phyloP scores from a whole-genome alignment of 306 rosid species.

The Trifolium repens region DNA sequence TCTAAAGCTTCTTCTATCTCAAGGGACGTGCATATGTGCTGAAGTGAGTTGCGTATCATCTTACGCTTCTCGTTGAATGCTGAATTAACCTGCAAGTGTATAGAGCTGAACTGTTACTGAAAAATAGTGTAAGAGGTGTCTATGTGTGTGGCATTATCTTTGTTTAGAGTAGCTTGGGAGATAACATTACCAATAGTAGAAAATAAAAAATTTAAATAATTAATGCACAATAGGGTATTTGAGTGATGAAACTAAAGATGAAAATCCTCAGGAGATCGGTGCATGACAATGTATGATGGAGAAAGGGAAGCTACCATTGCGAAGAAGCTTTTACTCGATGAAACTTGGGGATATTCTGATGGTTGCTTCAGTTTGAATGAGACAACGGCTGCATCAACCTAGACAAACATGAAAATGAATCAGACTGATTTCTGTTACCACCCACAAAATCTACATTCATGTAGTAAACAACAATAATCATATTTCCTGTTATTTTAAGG shows the following conservation, averaged over 20 bases:
- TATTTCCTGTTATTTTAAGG: not conserved
- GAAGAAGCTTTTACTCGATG: conserved; percentile 86
- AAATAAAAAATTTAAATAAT: not conserved
- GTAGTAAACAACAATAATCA: not conserved
- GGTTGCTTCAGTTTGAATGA: conserved; percentile 80
- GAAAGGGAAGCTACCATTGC: conserved; percentile 61
- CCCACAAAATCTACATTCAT: conserved; percentile 13
- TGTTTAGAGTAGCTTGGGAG: conserved; percentile 15
- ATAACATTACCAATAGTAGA: conserved; percentile 2
- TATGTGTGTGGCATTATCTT: conserved; percentile 14
- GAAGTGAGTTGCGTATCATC: conserved; percentile 86
- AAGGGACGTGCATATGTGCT: conserved; percentile 68
- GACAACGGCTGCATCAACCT: conserved; percentile 96
- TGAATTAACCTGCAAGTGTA: conserved; percentile 66
- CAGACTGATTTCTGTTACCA: conserved; percentile 25
- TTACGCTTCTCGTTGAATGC: conserved; percentile 93
- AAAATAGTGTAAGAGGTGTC: conserved; percentile 9
- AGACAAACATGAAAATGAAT: conserved; percentile 41
- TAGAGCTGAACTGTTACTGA: conserved; percentile 29
- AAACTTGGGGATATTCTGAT: conserved; percentile 66
- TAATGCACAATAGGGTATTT: conserved; percentile 15
- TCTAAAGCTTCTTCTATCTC: conserved; percentile 76
- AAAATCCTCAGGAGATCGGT: conserved; percentile 15
- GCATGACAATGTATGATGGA: conserved; percentile 24
- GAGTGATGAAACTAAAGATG: conserved; percentile 37